These are phyloP conservation scores for Kurtzmaniella quercitrusa DNA, from an alignment of 1,139 yeast genomes.

Conservation along the genomic window DNA sequence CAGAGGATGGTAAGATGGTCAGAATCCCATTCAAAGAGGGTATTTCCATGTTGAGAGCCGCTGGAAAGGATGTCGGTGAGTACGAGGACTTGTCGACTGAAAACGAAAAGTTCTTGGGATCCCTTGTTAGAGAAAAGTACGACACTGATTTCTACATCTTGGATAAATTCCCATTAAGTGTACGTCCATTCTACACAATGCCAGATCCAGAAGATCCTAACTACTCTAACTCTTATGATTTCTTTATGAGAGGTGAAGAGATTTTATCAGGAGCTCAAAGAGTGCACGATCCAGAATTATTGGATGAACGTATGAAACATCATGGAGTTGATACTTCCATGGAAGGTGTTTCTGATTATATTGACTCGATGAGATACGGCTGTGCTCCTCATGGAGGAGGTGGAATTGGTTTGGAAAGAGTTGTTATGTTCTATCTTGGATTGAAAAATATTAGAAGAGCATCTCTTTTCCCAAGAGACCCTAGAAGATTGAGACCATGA, in stretches of 20 bases:
- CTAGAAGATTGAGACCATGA: constrained; percentile 85
- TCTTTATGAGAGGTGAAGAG: constrained; percentile 99
- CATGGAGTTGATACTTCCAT: constrained; percentile 79
- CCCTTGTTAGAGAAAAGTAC: constrained; percentile 85
- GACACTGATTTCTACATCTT: constrained; percentile 96
- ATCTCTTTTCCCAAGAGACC: constrained; percentile 97
- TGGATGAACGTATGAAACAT: constrained; percentile 73
- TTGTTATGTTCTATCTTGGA: constrained; percentile 95
- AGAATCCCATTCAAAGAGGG: constrained; percentile 89
- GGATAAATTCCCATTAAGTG: constrained; percentile 95
- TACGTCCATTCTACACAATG: constrained; percentile 99
- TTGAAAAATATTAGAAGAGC: constrained; percentile 97
- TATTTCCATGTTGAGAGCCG: constrained; percentile 75
- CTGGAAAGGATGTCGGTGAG: constrained; percentile 78
- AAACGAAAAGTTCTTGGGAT: constrained; percentile 90
- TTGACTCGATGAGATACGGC: constrained; percentile 88
- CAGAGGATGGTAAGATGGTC: constrained; percentile 87
- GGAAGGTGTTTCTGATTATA: constrained; percentile 85
- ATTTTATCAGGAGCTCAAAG: constrained; percentile 99
- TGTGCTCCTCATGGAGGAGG: constrained; percentile 99
- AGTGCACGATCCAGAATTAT: constrained; percentile 85
- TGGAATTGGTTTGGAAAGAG: constrained; percentile 98
- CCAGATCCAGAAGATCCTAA: constrained; percentile 90
- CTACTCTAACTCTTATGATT: constrained; percentile 93
- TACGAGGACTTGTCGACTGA: constrained; percentile 90